Evolutionary conservation across 2,329 filamentous ascomycete genomes (phyloP).

Genomic region (Lithohypha guttulata): DNA sequence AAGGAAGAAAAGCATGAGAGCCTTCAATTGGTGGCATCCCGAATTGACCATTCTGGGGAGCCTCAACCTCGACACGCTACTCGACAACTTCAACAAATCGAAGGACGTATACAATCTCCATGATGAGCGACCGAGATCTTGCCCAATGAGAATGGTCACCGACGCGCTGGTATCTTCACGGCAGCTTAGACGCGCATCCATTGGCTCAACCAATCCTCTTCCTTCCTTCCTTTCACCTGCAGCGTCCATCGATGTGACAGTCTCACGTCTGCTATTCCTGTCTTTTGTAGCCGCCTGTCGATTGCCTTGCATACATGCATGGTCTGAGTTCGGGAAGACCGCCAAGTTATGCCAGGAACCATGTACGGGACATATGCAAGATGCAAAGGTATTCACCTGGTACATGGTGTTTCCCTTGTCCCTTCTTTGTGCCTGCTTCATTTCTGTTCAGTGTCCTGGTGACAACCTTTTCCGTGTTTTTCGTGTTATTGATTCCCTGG

Average conservation of each 20-base stretch:
- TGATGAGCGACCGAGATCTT: too few species aligned
- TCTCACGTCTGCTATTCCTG: slow-evolving; percentile 2
- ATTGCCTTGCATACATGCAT: neutral
- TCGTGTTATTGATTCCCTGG: slow-evolving; percentile 4
- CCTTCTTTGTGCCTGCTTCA: slow-evolving; percentile 5
- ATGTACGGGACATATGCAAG: slow-evolving; percentile 5
- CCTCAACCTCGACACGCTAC: too few species aligned
- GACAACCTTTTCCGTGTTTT: slow-evolving; percentile 10
- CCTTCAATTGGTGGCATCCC: too few species aligned
- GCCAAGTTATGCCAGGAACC: neutral
- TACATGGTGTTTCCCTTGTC: slow-evolving; percentile 9
- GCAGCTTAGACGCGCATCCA: neutral
- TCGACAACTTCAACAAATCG: too few species aligned
- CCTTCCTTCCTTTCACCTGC: slow-evolving; percentile 9
- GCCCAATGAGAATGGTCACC: too few species aligned
- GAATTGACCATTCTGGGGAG: too few species aligned
- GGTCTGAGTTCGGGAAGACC: neutral
- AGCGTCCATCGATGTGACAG: slow-evolving; percentile 15
- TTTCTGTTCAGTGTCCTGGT: slow-evolving; percentile 13
- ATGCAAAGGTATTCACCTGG: slow-evolving; percentile 5
- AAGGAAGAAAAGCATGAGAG: too few species aligned
- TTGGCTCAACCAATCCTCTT: neutral
- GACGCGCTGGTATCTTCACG: too few species aligned
- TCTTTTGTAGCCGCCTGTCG: slow-evolving; percentile 6
- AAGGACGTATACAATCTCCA: too few species aligned